Base-by-base conservation (phyloP, 768 basidiomycete species). In the Amanita fuliginea region DNA sequence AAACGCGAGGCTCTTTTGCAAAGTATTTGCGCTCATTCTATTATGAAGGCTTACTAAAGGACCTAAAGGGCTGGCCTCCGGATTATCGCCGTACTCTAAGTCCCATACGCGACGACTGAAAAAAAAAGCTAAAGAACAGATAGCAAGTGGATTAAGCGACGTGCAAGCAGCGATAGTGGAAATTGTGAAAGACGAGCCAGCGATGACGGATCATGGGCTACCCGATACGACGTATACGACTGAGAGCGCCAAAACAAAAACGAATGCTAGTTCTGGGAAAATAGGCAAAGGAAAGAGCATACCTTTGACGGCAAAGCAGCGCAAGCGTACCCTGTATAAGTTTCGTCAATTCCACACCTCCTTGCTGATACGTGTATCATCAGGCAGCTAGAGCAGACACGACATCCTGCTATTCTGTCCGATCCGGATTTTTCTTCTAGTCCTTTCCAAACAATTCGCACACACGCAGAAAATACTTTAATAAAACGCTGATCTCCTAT, bases 361-460 rank as follows among this genome's bases (percentile, higher is more conserved):
- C 24, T 42, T 47, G 22, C 41, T 49, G 19, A 36, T 14, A 46
- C 37, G 22, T 46, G 46, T 28, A 39, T 47, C 51, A 39, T 47
- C 51, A 90, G 88, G 16, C 68, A 81, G 61, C 54, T 74, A 54
- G 87, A 91, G 60, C 76, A 72, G 47, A 66, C 84, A 22, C 72
- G 87, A 52, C 80, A 83, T 51, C 86, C 85, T 8, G 65, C 82
- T 54, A 80, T 90, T 35, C 68, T 84, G 26, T 70, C 78, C 18
- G 82, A 80, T 57, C 71, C 81, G 4, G 73, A 77, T 34, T 90
- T 80, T 58, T 63, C 76, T 8, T 64, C 74, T 28, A 83, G 81
- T 57, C 88, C 88, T 1, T 90, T 90, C 60, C 68, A 80, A 57
- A 81, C 85, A 1, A 85, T 90, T 56, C 81, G 86, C 4, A 82